Conservation (phyloP, 805 yeast genomes). For the Teunomyces cretensis region DNA sequence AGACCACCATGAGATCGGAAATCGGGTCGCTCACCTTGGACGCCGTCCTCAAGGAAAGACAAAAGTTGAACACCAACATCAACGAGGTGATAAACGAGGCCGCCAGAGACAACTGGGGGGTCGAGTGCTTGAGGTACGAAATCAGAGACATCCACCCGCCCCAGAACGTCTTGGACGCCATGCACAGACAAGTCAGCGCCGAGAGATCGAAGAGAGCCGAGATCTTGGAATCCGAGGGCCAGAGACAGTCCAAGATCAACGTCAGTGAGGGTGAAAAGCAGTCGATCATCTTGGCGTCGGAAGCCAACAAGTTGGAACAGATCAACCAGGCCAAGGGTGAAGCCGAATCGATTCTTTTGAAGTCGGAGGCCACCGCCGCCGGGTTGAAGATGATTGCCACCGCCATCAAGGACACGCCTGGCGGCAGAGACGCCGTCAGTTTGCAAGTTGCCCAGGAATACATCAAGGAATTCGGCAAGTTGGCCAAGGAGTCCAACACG, state of each 20-base stretch:
- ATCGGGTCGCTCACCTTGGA: slow-evolving; percentile 82
- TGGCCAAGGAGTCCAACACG: slow-evolving; percentile 81
- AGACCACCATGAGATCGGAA: slow-evolving; percentile 88
- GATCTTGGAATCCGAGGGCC: slow-evolving; percentile 83
- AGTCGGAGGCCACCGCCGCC: slow-evolving; percentile 71
- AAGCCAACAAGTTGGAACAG: slow-evolving; percentile 60
- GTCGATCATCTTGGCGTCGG: slow-evolving; percentile 71
- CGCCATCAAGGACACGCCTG: slow-evolving; percentile 66
- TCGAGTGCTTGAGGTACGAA: slow-evolving; percentile 78
- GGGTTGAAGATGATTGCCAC: slow-evolving; percentile 64
- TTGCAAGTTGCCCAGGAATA: slow-evolving; percentile 82
- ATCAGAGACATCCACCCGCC: slow-evolving; percentile 90
- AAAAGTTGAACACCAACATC: slow-evolving; percentile 67
- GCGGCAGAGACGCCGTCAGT: slow-evolving; percentile 73
- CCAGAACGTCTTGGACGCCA: slow-evolving; percentile 77
- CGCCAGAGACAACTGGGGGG: slow-evolving; percentile 78
- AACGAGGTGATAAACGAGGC: slow-evolving; percentile 82
- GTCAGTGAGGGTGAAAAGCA: slow-evolving; percentile 81
- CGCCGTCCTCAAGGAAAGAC: slow-evolving; percentile 75
- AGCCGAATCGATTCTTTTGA: slow-evolving; percentile 63
- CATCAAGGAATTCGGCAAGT: slow-evolving; percentile 75
- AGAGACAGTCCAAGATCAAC: slow-evolving; percentile 74
- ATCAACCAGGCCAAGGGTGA: slow-evolving; percentile 74
- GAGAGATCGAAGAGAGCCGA: slow-evolving; percentile 87
- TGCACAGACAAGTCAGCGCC: slow-evolving; percentile 89